Evolutionary conservation across 371 early-diverging fungal genomes (phyloP).

Genomic region (Rhizomucor miehei): DNA sequence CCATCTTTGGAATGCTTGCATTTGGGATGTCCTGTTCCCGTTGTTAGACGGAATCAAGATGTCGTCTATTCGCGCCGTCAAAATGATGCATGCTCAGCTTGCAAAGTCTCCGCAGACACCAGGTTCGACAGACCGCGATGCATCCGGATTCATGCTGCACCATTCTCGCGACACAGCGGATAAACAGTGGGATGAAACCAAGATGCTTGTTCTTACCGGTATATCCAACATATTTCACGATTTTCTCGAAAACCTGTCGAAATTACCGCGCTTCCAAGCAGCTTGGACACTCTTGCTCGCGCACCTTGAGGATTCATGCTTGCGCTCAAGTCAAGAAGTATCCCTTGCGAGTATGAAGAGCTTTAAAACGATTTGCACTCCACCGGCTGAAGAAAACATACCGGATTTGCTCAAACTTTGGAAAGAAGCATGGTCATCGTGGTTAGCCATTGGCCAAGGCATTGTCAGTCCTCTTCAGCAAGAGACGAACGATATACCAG

Average conservation of each 20-base stretch:
- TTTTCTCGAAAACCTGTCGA: conserved; percentile 60
- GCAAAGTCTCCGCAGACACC: conserved; percentile 12
- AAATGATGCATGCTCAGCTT: conserved; percentile 24
- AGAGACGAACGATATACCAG: neutral
- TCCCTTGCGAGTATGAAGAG: conserved; percentile 73
- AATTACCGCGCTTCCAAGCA: conserved; percentile 56
- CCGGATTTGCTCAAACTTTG: conserved; percentile 46
- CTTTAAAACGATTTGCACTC: conserved; percentile 53
- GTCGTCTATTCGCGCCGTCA: conserved; percentile 46
- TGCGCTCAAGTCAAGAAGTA: conserved; percentile 75
- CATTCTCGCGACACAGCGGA: conserved; percentile 71
- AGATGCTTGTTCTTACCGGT: conserved; percentile 78
- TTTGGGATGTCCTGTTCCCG: conserved; percentile 90
- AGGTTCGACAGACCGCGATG: conserved; percentile 32
- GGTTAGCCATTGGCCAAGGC: conserved; percentile 76
- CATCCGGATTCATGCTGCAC: conserved; percentile 51
- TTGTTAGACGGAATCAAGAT: conserved; percentile 77
- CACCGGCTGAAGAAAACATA: conserved; percentile 40
- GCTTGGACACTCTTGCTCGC: conserved; percentile 68
- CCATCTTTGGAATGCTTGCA: conserved; percentile 79
- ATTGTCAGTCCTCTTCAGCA: conserved; percentile 23
- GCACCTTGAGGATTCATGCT: conserved; percentile 72
- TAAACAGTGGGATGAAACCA: conserved; percentile 97
- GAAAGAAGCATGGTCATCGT: conserved; percentile 73
- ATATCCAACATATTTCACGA: conserved; percentile 70